Conservation (phyloP, 345 rosid genomes). For the Gossypium stocksii region DNA sequence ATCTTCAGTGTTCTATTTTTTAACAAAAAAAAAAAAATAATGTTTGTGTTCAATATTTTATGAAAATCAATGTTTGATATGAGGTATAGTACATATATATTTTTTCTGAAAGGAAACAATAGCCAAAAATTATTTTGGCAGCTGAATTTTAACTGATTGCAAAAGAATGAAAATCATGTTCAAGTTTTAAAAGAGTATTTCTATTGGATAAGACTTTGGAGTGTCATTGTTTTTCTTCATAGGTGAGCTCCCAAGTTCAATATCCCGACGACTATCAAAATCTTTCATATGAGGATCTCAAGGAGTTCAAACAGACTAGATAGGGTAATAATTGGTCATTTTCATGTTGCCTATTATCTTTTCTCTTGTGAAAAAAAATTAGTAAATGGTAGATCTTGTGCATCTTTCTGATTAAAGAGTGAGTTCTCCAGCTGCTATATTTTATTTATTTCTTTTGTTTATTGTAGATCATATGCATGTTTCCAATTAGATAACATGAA, state of each 20-base stretch:
- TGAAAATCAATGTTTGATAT: background rate
- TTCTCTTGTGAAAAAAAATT: background rate
- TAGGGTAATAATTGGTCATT: slow-evolving; percentile 55
- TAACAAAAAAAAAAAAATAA: background rate
- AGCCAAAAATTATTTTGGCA: background rate
- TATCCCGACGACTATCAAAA: slow-evolving; percentile 84
- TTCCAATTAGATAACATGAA: background rate
- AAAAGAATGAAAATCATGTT: background rate
- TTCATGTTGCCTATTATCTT: background rate
- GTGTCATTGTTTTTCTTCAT: slow-evolving; percentile 24
- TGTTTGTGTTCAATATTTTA: background rate
- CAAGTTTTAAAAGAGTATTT: background rate
- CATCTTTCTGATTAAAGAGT: background rate
- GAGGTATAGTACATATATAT: background rate
- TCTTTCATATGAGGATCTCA: slow-evolving; percentile 91
- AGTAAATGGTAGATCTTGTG: background rate
- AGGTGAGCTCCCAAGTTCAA: slow-evolving; percentile 95
- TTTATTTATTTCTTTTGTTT: background rate
- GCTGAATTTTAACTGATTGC: background rate
- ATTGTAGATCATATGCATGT: background rate
- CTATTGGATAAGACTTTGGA: too few species aligned
- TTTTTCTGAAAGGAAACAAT: background rate
- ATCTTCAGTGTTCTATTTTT: background rate
- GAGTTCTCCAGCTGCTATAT: background rate
- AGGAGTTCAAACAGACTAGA: slow-evolving; percentile 95